Evolutionary conservation across 169 alveolate genomes (phyloP).

Genomic region (Cryptosporidium sp.): DNA sequence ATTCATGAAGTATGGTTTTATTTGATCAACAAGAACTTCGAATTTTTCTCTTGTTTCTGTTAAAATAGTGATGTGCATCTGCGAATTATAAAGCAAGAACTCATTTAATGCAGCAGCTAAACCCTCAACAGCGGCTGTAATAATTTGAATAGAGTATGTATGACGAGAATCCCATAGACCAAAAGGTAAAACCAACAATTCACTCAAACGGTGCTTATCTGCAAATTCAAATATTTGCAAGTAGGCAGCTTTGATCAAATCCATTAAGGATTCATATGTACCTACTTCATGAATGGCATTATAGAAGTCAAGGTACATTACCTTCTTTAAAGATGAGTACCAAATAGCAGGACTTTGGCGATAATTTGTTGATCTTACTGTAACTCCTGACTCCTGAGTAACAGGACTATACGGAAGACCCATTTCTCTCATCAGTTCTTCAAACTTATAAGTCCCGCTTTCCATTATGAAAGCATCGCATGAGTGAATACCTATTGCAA

Average conservation of each 20-base stretch:
- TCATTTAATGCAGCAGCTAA: slow-evolving; percentile 18
- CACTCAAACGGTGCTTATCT: not conserved
- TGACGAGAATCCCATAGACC: slow-evolving; percentile 10
- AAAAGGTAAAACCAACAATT: slow-evolving; percentile 45
- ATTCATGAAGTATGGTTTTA: slow-evolving; percentile 48
- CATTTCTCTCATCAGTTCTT: slow-evolving; percentile 23
- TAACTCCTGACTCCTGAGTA: slow-evolving; percentile 1
- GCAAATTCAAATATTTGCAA: slow-evolving; percentile 15
- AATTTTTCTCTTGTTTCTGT: not conserved
- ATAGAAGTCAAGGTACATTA: not conserved
- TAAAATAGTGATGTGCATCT: slow-evolving; percentile 21
- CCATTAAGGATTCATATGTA: not conserved
- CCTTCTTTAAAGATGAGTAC: slow-evolving; percentile 39
- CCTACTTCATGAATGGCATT: not conserved
- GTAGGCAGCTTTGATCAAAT: slow-evolving; percentile 4
- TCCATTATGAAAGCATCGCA: slow-evolving; percentile 56
- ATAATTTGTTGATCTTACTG: slow-evolving; percentile 12
- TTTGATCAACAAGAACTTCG: not conserved
- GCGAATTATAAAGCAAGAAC: not conserved
- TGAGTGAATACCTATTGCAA: slow-evolving; percentile 22
- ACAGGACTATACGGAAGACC: not conserved
- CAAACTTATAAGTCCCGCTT: slow-evolving; percentile 8
- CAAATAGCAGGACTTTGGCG: not conserved
- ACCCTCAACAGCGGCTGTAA: slow-evolving; percentile 19
- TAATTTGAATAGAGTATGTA: not conserved